Evolutionary conservation across 1,139 yeast species (phyloP).

Genomic region (Saccharomyces hybrid): DNA sequence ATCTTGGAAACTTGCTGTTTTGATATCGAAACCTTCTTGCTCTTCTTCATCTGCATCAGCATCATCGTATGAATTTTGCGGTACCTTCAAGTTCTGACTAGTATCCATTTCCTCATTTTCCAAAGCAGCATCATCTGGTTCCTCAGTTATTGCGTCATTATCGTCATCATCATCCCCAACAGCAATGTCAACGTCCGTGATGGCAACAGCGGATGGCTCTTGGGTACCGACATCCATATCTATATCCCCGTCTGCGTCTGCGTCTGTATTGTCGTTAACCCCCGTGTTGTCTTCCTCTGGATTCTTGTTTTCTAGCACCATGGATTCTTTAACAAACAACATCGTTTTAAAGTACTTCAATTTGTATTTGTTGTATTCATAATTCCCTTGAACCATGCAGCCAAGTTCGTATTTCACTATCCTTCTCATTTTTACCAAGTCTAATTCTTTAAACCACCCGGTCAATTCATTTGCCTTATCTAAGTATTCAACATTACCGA

Average conservation of each 20-base stretch:
- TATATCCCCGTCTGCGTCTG: conserved; percentile 23
- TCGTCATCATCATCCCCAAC: conserved; percentile 31
- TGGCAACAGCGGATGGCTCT: neutral
- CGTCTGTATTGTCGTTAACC: conserved; percentile 10
- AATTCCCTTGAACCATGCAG: conserved; percentile 40
- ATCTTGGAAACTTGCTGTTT: conserved; percentile 34
- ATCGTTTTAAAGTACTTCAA: conserved; percentile 32
- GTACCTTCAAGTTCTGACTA: conserved; percentile 14
- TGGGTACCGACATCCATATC: conserved; percentile 12
- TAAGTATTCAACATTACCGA: conserved; percentile 37
- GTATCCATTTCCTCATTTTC: conserved; percentile 28
- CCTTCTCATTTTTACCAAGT: conserved; percentile 56
- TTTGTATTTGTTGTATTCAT: conserved; percentile 38
- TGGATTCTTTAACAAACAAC: conserved; percentile 29
- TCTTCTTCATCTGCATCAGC: conserved; percentile 25
- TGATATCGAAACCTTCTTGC: conserved; percentile 25
- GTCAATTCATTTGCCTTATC: conserved; percentile 41
- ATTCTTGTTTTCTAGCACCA: conserved; percentile 21
- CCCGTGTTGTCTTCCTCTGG: conserved; percentile 25
- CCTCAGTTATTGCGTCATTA: conserved; percentile 30
- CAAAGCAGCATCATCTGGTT: conserved; percentile 28
- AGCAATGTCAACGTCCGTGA: conserved; percentile 13
- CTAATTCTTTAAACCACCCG: conserved; percentile 71
- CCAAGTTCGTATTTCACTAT: conserved; percentile 67
- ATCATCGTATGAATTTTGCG: conserved; percentile 15